Base-by-base conservation (phyloP, 228 moss, liverwort and hornwort genomes). In the Sphagnum fallax region DNA sequence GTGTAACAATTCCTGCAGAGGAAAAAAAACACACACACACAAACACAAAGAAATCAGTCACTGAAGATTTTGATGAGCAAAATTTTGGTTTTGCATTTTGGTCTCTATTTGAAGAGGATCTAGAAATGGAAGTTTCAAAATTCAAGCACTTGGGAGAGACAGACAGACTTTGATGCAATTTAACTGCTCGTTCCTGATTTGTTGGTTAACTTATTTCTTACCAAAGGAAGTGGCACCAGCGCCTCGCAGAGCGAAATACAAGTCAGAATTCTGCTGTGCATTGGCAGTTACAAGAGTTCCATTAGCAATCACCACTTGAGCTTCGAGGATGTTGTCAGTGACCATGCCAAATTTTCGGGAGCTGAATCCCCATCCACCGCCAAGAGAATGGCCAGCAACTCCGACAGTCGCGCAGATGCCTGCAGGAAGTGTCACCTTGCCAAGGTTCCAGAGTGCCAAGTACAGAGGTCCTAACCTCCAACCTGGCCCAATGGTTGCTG, bases 361-460 rank as follows among this genome's bases (percentile, higher is more conserved):
- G 16, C 74, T 70, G 82, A 89, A 93, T 1, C 91, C 93, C 87
- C 87, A 93, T 10, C 93, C 93, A 4, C 93, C 93, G 1, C 93
- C 93, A 5, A 94, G 47, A 0, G 93, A 82, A 4, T 91, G 93
- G 53, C 93, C 93, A 4, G 75, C 85, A 0, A 93, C 1, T 0
- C 93, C 93, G 32, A 93, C 89, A 0, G 83, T 90, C 0, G 87
- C 79, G 51, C 93, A 93, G 5, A 53, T 82, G 2, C 93, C 93
- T 0, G 76, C 63, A 0, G 91, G 93, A 9, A 87, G 15, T 0
- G 93, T 80, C 62, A 93, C 93, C 63, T 93, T 93, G 60, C 91
- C 93, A 2, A 80, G 82, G 11, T 93, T 91, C 93, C 91, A 93
- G 1, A 93, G 87, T 0, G 87, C 87, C 14, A 91, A 67, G 50